phyloP scores from a whole-genome alignment of 768 basidiomycete species.

The Melanogaster broomeanus region DNA sequence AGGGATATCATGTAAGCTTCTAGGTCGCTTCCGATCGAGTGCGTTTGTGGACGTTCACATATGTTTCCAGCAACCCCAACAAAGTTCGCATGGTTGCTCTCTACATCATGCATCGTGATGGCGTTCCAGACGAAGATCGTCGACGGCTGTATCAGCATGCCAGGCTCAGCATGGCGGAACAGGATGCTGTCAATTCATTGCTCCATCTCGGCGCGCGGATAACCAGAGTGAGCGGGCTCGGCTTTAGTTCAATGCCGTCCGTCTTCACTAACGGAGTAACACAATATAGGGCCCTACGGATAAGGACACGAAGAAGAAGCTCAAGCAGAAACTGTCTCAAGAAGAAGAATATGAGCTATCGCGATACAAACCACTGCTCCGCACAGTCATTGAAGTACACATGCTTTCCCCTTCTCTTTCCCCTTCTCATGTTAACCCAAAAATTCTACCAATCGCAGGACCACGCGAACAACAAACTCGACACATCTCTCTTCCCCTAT shows the following conservation, averaged over 20 bases:
- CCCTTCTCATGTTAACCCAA: background rate
- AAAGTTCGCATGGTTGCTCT: conserved; percentile 97
- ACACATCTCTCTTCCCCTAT: conserved; percentile 83
- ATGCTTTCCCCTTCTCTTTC: background rate
- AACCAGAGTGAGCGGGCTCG: conserved; percentile 58
- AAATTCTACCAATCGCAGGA: conserved; percentile 53
- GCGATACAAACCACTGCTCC: conserved; percentile 83
- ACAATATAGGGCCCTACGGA: conserved; percentile 64
- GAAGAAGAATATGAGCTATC: conserved; percentile 99
- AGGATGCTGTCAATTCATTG: conserved; percentile 91
- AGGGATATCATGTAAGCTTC: conserved; percentile 72
- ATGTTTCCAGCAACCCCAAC: conserved; percentile 65
- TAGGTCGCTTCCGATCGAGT: background rate
- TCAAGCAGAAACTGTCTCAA: conserved; percentile 70
- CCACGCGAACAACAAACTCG: conserved; percentile 75
- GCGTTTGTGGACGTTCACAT: background rate
- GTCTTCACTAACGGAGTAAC: background rate
- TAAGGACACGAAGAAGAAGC: conserved; percentile 75
- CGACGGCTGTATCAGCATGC: conserved; percentile 95
- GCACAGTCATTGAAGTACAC: conserved; percentile 78
- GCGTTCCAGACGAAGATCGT: conserved; percentile 98
- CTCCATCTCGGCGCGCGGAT: conserved; percentile 82
- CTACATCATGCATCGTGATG: conserved; percentile 93
- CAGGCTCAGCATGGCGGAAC: conserved; percentile 80
- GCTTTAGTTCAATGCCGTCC: background rate